Evolutionary conservation across 768 basidiomycete species (phyloP), one percentile per base, ranked within the genome.

Genomic region (Leccinum subtestaceum): DNA sequence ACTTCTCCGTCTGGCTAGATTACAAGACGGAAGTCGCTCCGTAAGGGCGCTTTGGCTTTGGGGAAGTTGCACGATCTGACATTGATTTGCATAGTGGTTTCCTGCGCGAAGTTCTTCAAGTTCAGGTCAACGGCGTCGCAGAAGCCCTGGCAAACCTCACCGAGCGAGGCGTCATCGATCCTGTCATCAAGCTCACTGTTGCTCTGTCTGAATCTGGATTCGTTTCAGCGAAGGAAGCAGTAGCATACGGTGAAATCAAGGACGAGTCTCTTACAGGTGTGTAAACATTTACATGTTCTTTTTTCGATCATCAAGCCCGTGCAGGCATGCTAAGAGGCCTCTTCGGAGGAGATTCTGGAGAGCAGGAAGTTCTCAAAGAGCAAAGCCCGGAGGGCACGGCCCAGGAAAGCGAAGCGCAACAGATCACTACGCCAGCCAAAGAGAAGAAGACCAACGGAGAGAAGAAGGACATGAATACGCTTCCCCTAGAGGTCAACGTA

Each of bases 171-270:
- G 89, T 86, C 11, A 72, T 82, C 25, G 92, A 95, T 65, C 91
- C 94, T 2, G 84, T 94, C 13, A 81, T 98, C 66, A 95, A 94
- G 72, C 87, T 93, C 17, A 93, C 91, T 0, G 74, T 98, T 53
- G 77, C 84, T 27, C 78, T 98, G 43, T 91, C 91, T 40, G 91
- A 95, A 53, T 92, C 91, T 52, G 94, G 95, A 7, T 89, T 98
- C 66, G 78, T 93, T 5, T 85, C 87, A 3, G 85, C 93, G 36
- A 81, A 85, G 13, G 89, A 91, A 56, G 95, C 93, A 0, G 68
- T 94, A 45, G 85, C 87, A 5, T 86, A 83, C 58, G 93, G 89
- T 8, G 90, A 93, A 65, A 81, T 90, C 67, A 94, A 91, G 70
- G 87, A 90, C 62, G 89, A 91, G 15, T 88, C 86, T 23, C 72